Base-by-base conservation (phyloP, 371 early-diverging fungal genomes). In the Syncephalastrum contaminatum region DNA sequence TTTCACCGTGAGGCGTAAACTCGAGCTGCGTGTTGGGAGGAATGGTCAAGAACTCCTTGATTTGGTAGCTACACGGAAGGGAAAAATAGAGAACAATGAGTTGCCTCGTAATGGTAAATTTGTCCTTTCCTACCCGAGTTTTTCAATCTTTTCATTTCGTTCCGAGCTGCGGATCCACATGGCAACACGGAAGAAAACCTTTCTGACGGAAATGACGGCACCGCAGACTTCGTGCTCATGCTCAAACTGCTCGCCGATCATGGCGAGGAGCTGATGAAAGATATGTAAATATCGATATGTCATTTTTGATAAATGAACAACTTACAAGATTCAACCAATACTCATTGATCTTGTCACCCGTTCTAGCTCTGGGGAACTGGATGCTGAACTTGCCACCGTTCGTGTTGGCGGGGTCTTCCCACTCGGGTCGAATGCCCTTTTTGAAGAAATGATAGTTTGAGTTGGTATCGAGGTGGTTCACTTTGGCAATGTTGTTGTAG, bases 321-420 rank as follows among this genome's bases (percentile, higher is more conserved):
- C 51, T 51, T 81, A 92, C 92, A 51, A 90, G 85, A 69, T 86
- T 81, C 61, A 95, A 77, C 98, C 96, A 97, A 54, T 84, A 77
- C 27, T 84, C 80, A 68, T 95, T 90, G 59, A 94, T 86, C 20
- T 88, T 87, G 30, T 82, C 79, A 56, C 82, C 91, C 14, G 84
- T 81, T 71, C 86, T 85, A 59, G 73, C 72, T 68, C 90, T 87
- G 50, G 81, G 84, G 49, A 98, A 70, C 59, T 90, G 88, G 51
- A 93, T 73, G 49, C 92, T 88, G 90, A 99, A 96, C 70, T 96
- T 95, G 30, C 99, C 99, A 64, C 99, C 99, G 42, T 92, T 76
- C 42, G 80, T 83, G 81, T 99, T 99, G 44, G 82, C 87, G n/a
- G 87, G 72, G 70, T 99, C 99, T 79, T 99, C 99, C 99, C 99